These are phyloP conservation scores for Schwanniomyces sp. DNA, from an alignment of 805 yeast species.

Conservation along the genomic window DNA sequence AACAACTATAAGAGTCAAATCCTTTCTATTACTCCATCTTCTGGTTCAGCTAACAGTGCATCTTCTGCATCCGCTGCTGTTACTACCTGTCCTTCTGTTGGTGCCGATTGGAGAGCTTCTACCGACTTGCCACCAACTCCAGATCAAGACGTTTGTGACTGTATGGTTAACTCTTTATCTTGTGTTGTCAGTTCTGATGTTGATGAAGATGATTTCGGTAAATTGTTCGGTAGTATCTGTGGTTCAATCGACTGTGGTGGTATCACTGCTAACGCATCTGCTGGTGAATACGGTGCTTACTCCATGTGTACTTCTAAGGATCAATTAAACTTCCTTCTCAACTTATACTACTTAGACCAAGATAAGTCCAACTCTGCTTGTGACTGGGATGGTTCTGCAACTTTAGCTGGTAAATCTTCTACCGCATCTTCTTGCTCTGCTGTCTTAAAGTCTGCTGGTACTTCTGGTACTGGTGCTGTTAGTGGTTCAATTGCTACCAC, in stretches of 20 bases:
- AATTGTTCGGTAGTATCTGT: conserved; percentile 36
- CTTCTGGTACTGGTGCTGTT: conserved; percentile 64
- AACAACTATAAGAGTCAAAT: conserved; percentile 62
- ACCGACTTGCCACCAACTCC: conserved; percentile 46
- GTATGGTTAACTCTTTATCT: conserved; percentile 30
- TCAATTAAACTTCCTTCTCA: conserved; percentile 37
- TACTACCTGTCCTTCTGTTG: conserved; percentile 33
- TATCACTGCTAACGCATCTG: conserved; percentile 36
- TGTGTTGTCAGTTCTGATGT: conserved; percentile 36
- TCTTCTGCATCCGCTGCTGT: conserved; percentile 21
- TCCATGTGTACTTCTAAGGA: conserved; percentile 37
- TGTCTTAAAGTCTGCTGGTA: conserved; percentile 63
- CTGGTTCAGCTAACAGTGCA: conserved; percentile 16
- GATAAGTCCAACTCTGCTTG: conserved; percentile 29
- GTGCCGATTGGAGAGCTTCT: conserved; percentile 36
- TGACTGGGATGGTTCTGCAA: conserved; percentile 40
- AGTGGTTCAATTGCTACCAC: conserved; percentile 25
- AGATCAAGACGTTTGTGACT: conserved; percentile 33
- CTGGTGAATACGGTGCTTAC: conserved; percentile 42
- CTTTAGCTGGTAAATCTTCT: conserved; percentile 27
- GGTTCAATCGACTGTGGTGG: conserved; percentile 35
- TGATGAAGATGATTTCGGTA: conserved; percentile 29
- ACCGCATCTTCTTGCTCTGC: conserved; percentile 53
- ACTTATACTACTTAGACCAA: conserved; percentile 36
- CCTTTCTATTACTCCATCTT: conserved; percentile 40